A percentile compares a stretch with the other conserved stretches of the same genome.
phyloP scores from a whole-genome alignment of 1,139 yeast species.

The Suhomyces terraborum region DNA sequence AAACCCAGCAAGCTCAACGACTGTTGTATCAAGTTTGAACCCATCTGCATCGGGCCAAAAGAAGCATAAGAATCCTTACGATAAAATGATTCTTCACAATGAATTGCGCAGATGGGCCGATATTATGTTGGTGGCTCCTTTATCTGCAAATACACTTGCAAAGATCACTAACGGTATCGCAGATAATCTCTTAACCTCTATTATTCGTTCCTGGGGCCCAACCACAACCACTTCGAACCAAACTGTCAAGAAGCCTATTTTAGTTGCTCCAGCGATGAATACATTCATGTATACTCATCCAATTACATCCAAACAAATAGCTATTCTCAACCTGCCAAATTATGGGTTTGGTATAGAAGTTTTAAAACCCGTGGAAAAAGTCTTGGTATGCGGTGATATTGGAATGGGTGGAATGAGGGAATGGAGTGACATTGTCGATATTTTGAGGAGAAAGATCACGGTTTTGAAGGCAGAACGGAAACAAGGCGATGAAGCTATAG shows the following conservation, averaged over 20 bases:
- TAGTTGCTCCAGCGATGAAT: slow-evolving; percentile 97
- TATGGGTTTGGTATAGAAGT: slow-evolving; percentile 64
- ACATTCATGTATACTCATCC: slow-evolving; percentile 96
- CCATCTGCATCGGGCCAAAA: slow-evolving; percentile 16
- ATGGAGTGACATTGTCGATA: slow-evolving; percentile 90
- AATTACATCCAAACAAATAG: slow-evolving; percentile 80
- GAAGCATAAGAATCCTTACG: slow-evolving; percentile 42
- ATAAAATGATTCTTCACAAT: slow-evolving; percentile 68
- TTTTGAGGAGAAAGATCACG: slow-evolving; percentile 56
- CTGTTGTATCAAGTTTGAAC: slow-evolving; percentile 8
- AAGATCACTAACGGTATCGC: slow-evolving; percentile 89
- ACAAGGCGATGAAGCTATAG: slow-evolving; percentile 24
- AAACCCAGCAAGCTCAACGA: slow-evolving; percentile 3
- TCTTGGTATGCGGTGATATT: slow-evolving; percentile 91
- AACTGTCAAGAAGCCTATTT: slow-evolving; percentile 61
- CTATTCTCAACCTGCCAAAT: slow-evolving; percentile 48
- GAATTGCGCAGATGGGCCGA: slow-evolving; percentile 96
- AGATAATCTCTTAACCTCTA: slow-evolving; percentile 82
- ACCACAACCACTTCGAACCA: slow-evolving; percentile 21
- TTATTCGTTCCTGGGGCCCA: slow-evolving; percentile 91
- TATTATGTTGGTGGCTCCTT: slow-evolving; percentile 83
- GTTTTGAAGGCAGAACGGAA: slow-evolving; percentile 35
- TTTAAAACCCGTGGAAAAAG: slow-evolving; percentile 90
- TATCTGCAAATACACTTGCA: slow-evolving; percentile 91
- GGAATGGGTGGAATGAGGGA: slow-evolving; percentile 99